These are phyloP conservation scores for Saturnispora bothae DNA, from an alignment of 805 yeast species.

Conservation along the genomic window DNA sequence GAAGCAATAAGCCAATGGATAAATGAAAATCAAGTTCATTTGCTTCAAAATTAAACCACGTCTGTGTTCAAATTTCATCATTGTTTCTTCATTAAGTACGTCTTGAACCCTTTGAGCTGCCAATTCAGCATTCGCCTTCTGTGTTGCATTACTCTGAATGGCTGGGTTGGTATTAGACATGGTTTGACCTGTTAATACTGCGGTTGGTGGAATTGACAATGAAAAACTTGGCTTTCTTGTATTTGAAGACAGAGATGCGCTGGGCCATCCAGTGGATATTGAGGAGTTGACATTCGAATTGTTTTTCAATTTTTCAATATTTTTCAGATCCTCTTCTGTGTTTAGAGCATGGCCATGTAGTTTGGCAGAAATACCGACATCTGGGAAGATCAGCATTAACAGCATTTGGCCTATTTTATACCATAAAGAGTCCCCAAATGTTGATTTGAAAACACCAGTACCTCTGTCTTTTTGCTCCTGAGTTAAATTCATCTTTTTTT, in stretches of 20 bases:
- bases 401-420: slow-evolving; percentile 21
- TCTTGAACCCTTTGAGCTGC: slow-evolving; percentile 21
- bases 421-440: slow-evolving; percentile 24
- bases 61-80: slow-evolving; percentile 50
- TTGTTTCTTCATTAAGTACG: slow-evolving; percentile 46
- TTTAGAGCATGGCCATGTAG: slow-evolving; percentile 22
- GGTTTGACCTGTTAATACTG: background rate
- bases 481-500: slow-evolving; percentile 7
- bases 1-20: slow-evolving; percentile 72
- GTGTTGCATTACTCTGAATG: slow-evolving; percentile 7
- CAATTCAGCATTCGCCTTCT: slow-evolving; percentile 17
- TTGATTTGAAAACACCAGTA: slow-evolving; percentile 6
- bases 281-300: slow-evolving; percentile 5
- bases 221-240: background rate
- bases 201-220: background rate
- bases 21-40: slow-evolving; percentile 68
- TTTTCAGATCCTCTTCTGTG: slow-evolving; percentile 20
- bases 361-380: slow-evolving; percentile 23
- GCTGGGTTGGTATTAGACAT: background rate
- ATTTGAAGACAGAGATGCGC: background rate
- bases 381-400: slow-evolving; percentile 25
- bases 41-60: slow-evolving; percentile 64
- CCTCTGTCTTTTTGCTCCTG: slow-evolving; percentile 3
- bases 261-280: background rate
- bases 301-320: slow-evolving; percentile 17